phyloP scores from a whole-genome alignment of 176 grass and related monocot species.

The Carex littledalei region DNA sequence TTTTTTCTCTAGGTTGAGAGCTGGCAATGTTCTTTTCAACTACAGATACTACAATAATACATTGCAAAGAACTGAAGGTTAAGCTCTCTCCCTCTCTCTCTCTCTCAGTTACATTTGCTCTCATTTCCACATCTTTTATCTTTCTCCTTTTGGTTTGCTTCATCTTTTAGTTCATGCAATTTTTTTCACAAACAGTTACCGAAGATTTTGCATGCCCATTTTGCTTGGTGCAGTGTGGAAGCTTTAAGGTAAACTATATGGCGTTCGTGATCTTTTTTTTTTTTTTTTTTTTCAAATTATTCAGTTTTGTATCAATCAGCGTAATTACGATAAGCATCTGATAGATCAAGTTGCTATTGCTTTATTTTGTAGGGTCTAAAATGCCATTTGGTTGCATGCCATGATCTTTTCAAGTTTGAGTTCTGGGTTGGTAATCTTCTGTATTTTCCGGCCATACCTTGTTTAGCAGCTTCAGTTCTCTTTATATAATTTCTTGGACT shows the following conservation, averaged over 20 bases:
- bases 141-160: neutral
- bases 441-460: constrained; percentile 24
- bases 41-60: constrained; percentile 95
- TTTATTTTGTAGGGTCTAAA: constrained; percentile 53
- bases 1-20: constrained; percentile 66
- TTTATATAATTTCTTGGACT: constrained; percentile 17
- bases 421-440: constrained; percentile 90
- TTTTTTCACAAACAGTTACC: constrained; percentile 60
- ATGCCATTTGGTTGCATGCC: constrained; percentile 75
- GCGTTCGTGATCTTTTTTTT: neutral
- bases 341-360: constrained; percentile 1
- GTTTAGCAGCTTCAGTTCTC: neutral
- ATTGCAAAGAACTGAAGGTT: constrained; percentile 93
- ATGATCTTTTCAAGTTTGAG: constrained; percentile 96
- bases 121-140: neutral
- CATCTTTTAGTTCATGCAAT: constrained; percentile 18
- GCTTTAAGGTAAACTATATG: constrained; percentile 72
- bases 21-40: constrained; percentile 94
- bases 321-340: neutral
- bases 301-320: neutral
- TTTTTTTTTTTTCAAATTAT: neutral
- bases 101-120: constrained; percentile 10
- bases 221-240: constrained; percentile 81
- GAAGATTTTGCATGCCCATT: constrained; percentile 98
- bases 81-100: neutral